Conservation (phyloP, 306 rosid species). For the Acmispon strigosus region DNA sequence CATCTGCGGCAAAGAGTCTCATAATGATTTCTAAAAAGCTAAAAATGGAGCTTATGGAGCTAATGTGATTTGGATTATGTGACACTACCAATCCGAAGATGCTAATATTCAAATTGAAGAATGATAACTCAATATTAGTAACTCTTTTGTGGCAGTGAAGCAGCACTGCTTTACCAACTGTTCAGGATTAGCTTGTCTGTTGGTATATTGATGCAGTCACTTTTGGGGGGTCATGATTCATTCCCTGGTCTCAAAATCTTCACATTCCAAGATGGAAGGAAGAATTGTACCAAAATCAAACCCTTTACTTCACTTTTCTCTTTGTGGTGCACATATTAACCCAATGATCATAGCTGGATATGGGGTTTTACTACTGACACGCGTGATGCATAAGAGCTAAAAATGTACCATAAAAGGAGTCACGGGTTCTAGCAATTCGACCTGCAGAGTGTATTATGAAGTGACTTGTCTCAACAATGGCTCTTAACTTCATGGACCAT, state of each 20-base stretch:
- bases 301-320: not conserved
- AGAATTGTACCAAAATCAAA: not conserved
- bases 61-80: too few relatives aligned
- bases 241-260: slow-evolving; percentile 13
- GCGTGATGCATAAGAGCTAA: slow-evolving; percentile 32
- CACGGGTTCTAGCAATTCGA: slow-evolving; percentile 37
- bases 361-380: slow-evolving; percentile 16
- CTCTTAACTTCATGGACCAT: slow-evolving; percentile 20
- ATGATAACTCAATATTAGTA: not conserved
- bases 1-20: too few relatives aligned
- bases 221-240: slow-evolving; percentile 19
- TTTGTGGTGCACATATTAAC: not conserved
- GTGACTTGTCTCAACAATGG: slow-evolving; percentile 2
- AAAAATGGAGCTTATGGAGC: too few relatives aligned
- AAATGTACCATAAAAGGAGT: slow-evolving; percentile 38
- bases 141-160: slow-evolving; percentile 18
- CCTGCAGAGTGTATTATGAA: slow-evolving; percentile 3
- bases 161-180: slow-evolving; percentile 19
- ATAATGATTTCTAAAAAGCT: too few relatives aligned
- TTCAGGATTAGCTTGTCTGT: slow-evolving; percentile 22
- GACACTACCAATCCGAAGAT: too few relatives aligned
- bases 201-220: slow-evolving; percentile 10
- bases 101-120: not conserved
- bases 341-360: slow-evolving; percentile 1
- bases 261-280: slow-evolving; percentile 24